Conservation (phyloP, 164 flowering plant species). For the Echeveria elegans region DNA sequence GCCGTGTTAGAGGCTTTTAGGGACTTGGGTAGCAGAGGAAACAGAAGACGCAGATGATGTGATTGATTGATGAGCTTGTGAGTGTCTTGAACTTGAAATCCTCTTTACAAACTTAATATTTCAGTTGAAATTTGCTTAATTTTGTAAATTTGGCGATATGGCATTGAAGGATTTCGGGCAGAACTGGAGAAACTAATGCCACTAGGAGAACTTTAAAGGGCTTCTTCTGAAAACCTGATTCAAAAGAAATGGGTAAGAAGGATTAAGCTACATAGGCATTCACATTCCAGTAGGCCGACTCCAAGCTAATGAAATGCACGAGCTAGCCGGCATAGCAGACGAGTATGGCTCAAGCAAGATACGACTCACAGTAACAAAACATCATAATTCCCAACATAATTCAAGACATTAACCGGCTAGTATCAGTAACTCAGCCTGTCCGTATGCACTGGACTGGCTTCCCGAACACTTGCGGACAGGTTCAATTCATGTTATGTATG, state of each 20-base stretch:
- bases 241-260: neutral
- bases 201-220: neutral
- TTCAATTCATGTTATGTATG: slow-evolving; percentile 97
- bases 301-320: neutral
- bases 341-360: slow-evolving; percentile 30
- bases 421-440: slow-evolving; percentile 51
- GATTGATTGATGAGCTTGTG: neutral
- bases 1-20: neutral
- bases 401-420: slow-evolving; percentile 60
- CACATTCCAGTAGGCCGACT: neutral
- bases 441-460: slow-evolving; percentile 99
- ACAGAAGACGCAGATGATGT: neutral
- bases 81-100: too few relatives aligned
- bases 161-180: neutral
- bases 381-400: slow-evolving; percentile 81
- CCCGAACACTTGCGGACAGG: slow-evolving; percentile 86
- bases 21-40: neutral
- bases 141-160: neutral
- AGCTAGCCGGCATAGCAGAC: neutral
- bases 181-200: neutral
- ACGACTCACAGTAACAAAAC: slow-evolving; percentile 91
- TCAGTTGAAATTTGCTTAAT: too few relatives aligned
- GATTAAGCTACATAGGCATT: neutral
- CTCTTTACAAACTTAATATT: too few relatives aligned
- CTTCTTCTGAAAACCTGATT: neutral